A percentile compares a stretch with the other conserved stretches of the same genome.
Conservation (phyloP, 306 rosid genomes). For the Gastrolobium villosum region DNA sequence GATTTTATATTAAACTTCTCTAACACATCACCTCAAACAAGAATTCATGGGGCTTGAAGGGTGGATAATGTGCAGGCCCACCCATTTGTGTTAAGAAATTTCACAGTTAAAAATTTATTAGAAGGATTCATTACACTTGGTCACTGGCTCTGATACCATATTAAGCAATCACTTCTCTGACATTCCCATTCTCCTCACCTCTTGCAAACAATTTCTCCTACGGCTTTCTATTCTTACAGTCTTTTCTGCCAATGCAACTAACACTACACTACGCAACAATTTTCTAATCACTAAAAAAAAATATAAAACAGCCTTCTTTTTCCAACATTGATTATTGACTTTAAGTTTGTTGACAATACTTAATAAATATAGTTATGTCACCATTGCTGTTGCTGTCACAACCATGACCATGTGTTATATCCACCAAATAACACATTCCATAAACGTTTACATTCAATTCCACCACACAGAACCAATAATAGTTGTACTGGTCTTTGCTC, state of each 20-base stretch:
- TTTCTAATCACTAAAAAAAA: background rate
- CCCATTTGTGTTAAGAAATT: too few species aligned
- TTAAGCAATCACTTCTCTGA: too few species aligned
- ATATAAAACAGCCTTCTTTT: background rate
- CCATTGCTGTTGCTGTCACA: background rate
- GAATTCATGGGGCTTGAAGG: too few species aligned
- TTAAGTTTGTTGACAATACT: background rate
- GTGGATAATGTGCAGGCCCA: too few species aligned
- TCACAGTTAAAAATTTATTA: too few species aligned
- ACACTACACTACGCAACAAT: background rate
- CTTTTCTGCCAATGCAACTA: background rate
- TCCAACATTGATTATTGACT: background rate
- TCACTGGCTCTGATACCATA: too few species aligned
- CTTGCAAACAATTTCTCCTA: background rate
- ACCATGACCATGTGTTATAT: background rate
- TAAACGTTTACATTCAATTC: constrained; percentile 6
- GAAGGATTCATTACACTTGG: too few species aligned
- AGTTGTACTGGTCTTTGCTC: background rate
- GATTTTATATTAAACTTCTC: too few species aligned
- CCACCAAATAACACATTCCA: constrained; percentile 10
- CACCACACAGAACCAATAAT: constrained; percentile 7
- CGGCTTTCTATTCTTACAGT: background rate
- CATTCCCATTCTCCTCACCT: background rate
- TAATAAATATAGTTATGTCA: background rate
- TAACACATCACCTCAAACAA: too few species aligned